These are phyloP conservation scores for Spergularia azorica DNA, from an alignment of 179 eudicot species.

Conservation along the genomic window DNA sequence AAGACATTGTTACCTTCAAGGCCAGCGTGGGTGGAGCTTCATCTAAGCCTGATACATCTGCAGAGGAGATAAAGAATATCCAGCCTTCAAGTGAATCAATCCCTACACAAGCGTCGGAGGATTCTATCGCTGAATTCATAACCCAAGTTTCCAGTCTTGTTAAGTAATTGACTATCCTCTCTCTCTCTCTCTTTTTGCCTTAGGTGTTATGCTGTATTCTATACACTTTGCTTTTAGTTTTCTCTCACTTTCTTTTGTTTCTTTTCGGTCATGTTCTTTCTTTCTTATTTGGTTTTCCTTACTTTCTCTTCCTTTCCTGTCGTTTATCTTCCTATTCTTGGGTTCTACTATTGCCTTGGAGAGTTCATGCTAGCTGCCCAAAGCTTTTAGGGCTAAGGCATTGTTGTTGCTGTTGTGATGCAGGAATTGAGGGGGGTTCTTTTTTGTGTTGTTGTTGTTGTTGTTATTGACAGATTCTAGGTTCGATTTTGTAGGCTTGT, in stretches of 20 bases:
- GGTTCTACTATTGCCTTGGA: neutral
- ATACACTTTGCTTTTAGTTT: neutral
- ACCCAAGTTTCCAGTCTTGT: conserved; percentile 79
- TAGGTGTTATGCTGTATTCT: neutral
- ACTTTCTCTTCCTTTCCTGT: neutral
- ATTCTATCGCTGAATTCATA: conserved; percentile 67
- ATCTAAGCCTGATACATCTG: conserved; percentile 32
- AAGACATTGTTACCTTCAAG: conserved; percentile 43
- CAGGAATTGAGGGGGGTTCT: neutral
- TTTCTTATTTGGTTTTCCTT: neutral
- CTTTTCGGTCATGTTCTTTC: neutral
- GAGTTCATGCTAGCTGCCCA: neutral
- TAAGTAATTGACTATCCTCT: conserved; percentile 45
- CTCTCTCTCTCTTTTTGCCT: neutral
- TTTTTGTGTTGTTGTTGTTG: too few relatives aligned
- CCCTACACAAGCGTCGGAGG: conserved; percentile 52
- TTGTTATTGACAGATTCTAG: neutral
- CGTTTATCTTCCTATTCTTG: neutral
- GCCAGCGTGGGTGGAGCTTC: conserved; percentile 48
- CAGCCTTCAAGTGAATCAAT: conserved; percentile 41
- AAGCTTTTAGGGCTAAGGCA: neutral
- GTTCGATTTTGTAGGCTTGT: conserved; percentile 60
- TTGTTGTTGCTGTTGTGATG: neutral
- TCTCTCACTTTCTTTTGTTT: neutral
- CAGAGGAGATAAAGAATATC: conserved; percentile 38